Conservation (phyloP, 2,329 filamentous ascomycete genomes). For the Colletotrichum siamense region DNA sequence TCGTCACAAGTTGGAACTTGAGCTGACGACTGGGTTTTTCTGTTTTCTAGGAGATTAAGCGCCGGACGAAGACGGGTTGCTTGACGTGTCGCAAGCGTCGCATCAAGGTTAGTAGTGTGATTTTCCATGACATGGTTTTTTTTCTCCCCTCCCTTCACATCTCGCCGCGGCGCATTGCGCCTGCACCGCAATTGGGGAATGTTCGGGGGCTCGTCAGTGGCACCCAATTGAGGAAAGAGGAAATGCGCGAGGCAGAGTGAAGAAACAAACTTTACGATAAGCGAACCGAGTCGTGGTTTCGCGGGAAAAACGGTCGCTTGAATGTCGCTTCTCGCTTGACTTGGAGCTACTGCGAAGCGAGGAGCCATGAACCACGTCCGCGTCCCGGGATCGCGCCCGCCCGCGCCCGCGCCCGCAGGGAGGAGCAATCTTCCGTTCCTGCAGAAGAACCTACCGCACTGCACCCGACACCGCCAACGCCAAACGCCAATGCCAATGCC, state of each 20-base stretch:
- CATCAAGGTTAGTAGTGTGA: slow-evolving; percentile 60
- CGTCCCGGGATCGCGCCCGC: slow-evolving; percentile 13
- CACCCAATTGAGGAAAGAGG: neutral
- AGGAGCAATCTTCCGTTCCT: slow-evolving; percentile 20
- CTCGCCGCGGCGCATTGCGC: neutral
- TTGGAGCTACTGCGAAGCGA: slow-evolving; percentile 41
- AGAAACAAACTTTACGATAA: slow-evolving; percentile 23
- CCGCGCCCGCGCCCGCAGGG: slow-evolving; percentile 13
- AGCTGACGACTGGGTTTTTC: slow-evolving; percentile 6
- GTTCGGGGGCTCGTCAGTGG: neutral
- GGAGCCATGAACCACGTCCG: slow-evolving; percentile 20
- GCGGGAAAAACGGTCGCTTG: slow-evolving; percentile 22
- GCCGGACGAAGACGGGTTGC: slow-evolving; percentile 68
- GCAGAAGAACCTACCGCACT: slow-evolving; percentile 3
- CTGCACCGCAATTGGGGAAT: neutral
- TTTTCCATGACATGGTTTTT: slow-evolving; percentile 22
- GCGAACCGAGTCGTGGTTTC: slow-evolving; percentile 20
- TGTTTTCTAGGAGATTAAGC: slow-evolving; percentile 61
- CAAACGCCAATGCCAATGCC: neutral
- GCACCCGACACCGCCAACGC: neutral
- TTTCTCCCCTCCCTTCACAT: neutral
- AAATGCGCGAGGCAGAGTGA: slow-evolving; percentile 6
- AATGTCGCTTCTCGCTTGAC: slow-evolving; percentile 40
- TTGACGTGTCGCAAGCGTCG: slow-evolving; percentile 66
- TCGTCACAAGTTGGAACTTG: neutral